Evolutionary conservation across 345 rosid species (phyloP), one percentile per base, ranked within the genome.

Genomic region (Carallia brachiata): DNA sequence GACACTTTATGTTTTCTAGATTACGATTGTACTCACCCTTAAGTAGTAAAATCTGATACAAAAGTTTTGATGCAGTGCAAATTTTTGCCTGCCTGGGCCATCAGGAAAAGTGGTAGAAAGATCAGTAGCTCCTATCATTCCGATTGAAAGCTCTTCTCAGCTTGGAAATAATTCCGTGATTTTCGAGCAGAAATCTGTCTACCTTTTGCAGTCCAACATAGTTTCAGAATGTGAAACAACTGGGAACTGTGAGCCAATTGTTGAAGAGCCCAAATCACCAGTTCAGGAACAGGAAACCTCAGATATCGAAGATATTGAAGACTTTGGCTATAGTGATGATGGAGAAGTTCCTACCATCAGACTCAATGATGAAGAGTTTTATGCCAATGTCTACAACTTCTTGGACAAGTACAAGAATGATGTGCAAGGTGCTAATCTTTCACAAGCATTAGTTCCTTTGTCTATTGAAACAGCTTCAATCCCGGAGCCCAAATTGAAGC

Each of bases 231-330:
- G 16, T 52, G 36, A 61, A 1, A 69, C 67, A 39, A 65, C 69
- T 30, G 78, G 54, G 70, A 80, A 77, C 52, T 78, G 76, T 50
- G 80, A 77, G 54, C 98, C 98, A 54, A 88, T 94, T 31, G 78
- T 94, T 47, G 98, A 94, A 81, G 93, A 86, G 70, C 98, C 98
- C n/a, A 76, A 85, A 66, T 60, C 96, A 34, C 97, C 98, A 23
- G 95, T 86, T 65, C 87, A 71, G 77, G 85, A 82, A 67, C 65
- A 40, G 7, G 50, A n/a, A 39, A 48, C 52, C 16, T 86, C 80
- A 71, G 72, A 78, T 56, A 70, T 77, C 59, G 85, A 78, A 70
- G 96, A 91, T 77, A 91, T 88, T 36, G 97, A 94, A 79, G 89
- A 94, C 63, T 68, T 72, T 53, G 82, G 77, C 72, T 66, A 73